A percentile compares a stretch with the other conserved stretches of the same genome.
Conservation (phyloP, 2,329 filamentous ascomycete genomes). For the Xylariaceae sp. region DNA sequence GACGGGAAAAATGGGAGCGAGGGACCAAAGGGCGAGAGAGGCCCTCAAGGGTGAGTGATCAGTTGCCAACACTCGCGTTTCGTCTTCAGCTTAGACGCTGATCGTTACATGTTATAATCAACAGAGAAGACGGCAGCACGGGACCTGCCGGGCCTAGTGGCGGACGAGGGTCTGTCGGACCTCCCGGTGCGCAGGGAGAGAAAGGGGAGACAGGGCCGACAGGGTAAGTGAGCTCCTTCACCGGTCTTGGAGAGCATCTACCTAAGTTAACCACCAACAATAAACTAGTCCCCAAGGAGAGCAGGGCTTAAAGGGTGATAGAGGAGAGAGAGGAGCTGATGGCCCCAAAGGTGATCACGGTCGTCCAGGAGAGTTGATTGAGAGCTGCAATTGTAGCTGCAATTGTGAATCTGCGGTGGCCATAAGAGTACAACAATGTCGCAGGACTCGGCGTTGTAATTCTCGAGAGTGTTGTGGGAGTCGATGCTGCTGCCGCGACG, state of each 20-base stretch:
- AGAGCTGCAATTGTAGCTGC: background rate
- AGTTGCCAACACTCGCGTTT: too few species aligned
- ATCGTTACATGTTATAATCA: background rate
- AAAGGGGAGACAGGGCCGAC: background rate
- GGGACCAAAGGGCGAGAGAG: background rate
- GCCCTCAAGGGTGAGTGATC: too few species aligned
- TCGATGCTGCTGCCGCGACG: background rate
- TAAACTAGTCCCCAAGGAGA: too few species aligned
- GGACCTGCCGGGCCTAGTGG: background rate
- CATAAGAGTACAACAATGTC: background rate
- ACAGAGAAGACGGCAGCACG: background rate
- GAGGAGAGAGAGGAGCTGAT: slow-evolving; percentile 1
- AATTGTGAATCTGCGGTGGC: background rate
- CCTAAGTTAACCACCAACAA: background rate
- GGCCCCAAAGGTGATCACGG: background rate
- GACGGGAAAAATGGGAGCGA: slow-evolving; percentile 1
- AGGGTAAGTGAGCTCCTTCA: background rate
- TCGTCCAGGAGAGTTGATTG: background rate
- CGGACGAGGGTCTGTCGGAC: background rate
- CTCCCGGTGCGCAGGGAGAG: background rate
- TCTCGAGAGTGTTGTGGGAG: background rate
- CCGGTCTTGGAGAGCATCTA: background rate
- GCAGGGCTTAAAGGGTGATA: background rate
- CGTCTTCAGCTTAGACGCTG: background rate
- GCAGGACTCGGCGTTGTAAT: background rate